Evolutionary conservation across 306 rosid species (phyloP).

Genomic region (Leucaena leucocephala): DNA sequence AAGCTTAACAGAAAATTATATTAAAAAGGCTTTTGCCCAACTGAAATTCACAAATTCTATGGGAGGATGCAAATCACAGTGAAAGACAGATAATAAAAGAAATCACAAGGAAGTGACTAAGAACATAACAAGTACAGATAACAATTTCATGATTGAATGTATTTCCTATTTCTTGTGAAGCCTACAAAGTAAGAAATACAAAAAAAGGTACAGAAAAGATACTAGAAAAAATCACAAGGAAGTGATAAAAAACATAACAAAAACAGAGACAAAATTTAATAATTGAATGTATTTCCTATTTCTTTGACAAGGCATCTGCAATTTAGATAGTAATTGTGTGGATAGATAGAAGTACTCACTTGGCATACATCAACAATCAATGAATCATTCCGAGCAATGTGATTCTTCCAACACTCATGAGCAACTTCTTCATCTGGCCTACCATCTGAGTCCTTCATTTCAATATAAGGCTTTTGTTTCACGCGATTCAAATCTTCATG

Average conservation of each 20-base stretch:
- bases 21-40: conserved; percentile 19
- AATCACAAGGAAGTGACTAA: no score
- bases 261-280: conserved; percentile 10
- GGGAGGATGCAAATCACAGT: background rate
- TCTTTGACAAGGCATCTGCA: background rate
- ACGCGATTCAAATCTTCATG: conserved; percentile 99
- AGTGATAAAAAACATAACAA: background rate
- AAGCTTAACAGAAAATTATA: conserved; percentile 25
- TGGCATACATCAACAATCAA: conserved; percentile 99
- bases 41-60: background rate
- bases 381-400: conserved; percentile 96
- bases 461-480: conserved; percentile 95
- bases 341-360: conserved; percentile 55
- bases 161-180: background rate
- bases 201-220: background rate
- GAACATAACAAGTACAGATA: no score
- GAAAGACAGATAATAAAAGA: no score
- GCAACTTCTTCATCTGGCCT: conserved; percentile 96
- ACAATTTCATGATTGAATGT: background rate
- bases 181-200: no score
- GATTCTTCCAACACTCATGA: conserved; percentile 92
- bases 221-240: background rate
- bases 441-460: conserved; percentile 89
- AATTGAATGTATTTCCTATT: background rate
- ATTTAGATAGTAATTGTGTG: conserved; percentile 1